phyloP scores from a whole-genome alignment of 192 early-diverging fungal species.

The Coemansia sp. region DNA sequence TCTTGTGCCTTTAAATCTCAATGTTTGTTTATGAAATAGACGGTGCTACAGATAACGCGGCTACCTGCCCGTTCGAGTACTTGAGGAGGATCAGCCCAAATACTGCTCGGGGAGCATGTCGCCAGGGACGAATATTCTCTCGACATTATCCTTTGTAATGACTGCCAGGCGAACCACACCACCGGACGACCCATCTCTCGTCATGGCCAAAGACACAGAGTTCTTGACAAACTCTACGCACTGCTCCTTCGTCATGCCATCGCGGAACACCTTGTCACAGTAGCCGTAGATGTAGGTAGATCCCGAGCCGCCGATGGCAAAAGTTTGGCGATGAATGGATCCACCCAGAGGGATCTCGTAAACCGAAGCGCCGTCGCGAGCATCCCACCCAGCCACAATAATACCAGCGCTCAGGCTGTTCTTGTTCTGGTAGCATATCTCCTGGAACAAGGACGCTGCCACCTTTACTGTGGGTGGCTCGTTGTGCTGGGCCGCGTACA shows the following conservation, averaged over 20 bases:
- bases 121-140: slow-evolving; percentile 84
- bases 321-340: slow-evolving; percentile 86
- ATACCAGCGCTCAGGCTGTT: slow-evolving; percentile 84
- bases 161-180: slow-evolving; percentile 93
- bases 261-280: slow-evolving; percentile 83
- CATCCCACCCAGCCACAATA: slow-evolving; percentile 98
- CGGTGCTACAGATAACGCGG: not conserved
- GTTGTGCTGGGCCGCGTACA: slow-evolving; percentile 86
- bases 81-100: slow-evolving; percentile 13
- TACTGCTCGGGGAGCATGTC: slow-evolving; percentile 62
- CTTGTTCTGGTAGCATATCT: slow-evolving; percentile 94
- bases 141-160: slow-evolving; percentile 87
- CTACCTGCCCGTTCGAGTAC: not conserved
- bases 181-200: slow-evolving; percentile 95
- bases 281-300: slow-evolving; percentile 98
- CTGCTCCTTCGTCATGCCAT: slow-evolving; percentile 84
- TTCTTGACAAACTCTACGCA: slow-evolving; percentile 92
- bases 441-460: slow-evolving; percentile 89
- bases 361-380: slow-evolving; percentile 81
- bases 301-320: slow-evolving; percentile 93
- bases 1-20: not conserved
- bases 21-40: not conserved
- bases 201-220: slow-evolving; percentile 89
- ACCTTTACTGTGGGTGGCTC: slow-evolving; percentile 80
- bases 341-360: slow-evolving; percentile 92